Percentiles rank a stretch among this genome's conserved stretches.
Conservation (phyloP, 1,284 basidiomycete genomes). For the Pisolithus thermaeus region DNA sequence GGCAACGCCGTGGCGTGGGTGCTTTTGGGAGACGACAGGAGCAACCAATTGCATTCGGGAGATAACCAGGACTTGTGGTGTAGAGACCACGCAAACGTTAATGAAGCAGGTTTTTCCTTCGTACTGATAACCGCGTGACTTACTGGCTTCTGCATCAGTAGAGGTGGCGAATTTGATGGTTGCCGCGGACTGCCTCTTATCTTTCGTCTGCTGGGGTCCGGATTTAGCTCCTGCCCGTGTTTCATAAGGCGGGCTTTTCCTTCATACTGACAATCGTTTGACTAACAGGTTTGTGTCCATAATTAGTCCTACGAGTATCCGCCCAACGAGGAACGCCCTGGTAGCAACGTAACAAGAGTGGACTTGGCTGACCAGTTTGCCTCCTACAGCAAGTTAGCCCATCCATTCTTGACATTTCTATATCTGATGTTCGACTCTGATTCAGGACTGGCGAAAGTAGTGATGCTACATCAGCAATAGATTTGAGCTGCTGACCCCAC, state of each 20-base stretch:
- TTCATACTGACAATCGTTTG: background rate
- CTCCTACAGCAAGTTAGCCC: conserved; percentile 50
- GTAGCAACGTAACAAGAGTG: conserved; percentile 41
- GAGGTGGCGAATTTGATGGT: too few relatives aligned
- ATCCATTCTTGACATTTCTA: background rate
- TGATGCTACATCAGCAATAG: conserved; percentile 55
- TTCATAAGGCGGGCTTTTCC: conserved; percentile 39
- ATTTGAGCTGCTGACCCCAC: conserved; percentile 45
- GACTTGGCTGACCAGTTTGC: conserved; percentile 61
- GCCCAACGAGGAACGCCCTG: conserved; percentile 46
- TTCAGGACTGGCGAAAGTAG: conserved; percentile 49
- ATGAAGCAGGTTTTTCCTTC: too few relatives aligned
- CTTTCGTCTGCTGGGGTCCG: conserved; percentile 62
- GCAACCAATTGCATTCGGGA: too few relatives aligned
- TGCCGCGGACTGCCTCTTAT: too few relatives aligned
- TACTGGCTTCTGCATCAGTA: too few relatives aligned
- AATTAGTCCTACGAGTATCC: conserved; percentile 64
- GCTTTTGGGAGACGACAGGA: too few relatives aligned
- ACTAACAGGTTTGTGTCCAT: background rate
- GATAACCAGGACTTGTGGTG: too few relatives aligned
- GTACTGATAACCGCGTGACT: too few relatives aligned
- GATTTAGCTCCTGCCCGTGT: conserved; percentile 50
- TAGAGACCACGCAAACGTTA: too few relatives aligned
- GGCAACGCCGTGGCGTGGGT: too few relatives aligned
- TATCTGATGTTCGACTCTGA: conserved; percentile 16